Conservation (phyloP, 2,329 filamentous ascomycete genomes). For the Fusarium nygamai region DNA sequence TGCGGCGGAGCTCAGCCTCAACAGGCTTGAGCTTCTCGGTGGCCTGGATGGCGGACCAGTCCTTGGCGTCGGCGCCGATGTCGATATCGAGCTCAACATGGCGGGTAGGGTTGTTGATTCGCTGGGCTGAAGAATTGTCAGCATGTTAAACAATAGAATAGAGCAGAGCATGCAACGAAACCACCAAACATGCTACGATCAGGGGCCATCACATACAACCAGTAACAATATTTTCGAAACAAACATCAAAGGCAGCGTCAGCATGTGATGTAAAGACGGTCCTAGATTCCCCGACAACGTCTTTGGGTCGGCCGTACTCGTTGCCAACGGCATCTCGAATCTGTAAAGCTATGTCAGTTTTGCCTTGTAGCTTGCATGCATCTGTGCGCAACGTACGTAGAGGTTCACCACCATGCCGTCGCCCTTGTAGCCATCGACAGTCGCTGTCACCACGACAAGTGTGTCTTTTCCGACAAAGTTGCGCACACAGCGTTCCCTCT, state of each 20-base stretch:
- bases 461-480: conserved; percentile 96
- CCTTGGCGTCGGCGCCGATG: conserved; percentile 95
- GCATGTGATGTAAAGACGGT: conserved; percentile 94
- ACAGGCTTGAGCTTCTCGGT: conserved; percentile 98
- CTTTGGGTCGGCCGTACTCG: conserved; percentile 91
- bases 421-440: conserved; percentile 82
- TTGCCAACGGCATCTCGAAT: conserved; percentile 96
- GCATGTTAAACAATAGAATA: background rate
- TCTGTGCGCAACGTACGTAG: conserved; percentile 69
- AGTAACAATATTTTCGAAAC: conserved; percentile 86
- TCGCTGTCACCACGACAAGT: conserved; percentile 94
- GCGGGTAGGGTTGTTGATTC: conserved; percentile 62
- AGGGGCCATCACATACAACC: conserved; percentile 65
- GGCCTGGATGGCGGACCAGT: conserved; percentile 96
- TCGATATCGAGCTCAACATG: conserved; percentile 93
- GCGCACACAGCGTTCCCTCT: conserved; percentile 88
- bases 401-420: conserved; percentile 96
- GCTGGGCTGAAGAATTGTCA: conserved; percentile 36
- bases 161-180: conserved; percentile 14
- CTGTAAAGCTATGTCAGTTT: conserved; percentile 57
- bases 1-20: conserved; percentile 90
- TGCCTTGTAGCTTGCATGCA: background rate
- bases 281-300: conserved; percentile 90
- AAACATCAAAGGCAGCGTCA: conserved; percentile 94
- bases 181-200: background rate